Percentiles rank a stretch among this genome's conserved stretches.
Evolutionary conservation across 1,284 basidiomycete genomes (phyloP).

Genomic region (Microbotryomycetes sp.): DNA sequence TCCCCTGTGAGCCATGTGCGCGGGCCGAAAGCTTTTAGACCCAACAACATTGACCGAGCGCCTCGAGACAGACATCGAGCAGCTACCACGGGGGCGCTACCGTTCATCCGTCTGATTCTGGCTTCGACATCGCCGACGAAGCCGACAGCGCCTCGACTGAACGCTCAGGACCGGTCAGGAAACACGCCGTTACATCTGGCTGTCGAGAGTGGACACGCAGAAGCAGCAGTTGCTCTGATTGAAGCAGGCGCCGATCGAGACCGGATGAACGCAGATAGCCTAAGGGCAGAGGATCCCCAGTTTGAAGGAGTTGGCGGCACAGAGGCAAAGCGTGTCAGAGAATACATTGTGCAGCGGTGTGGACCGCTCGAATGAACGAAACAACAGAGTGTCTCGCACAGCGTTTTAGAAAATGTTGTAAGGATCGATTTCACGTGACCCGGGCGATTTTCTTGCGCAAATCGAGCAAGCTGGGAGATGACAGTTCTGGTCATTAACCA

Average conservation of each 20-base stretch:
- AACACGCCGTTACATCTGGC: slow-evolving; percentile 94
- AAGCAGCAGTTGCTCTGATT: slow-evolving; percentile 77
- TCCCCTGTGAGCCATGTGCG: slow-evolving; percentile 58
- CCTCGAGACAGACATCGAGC: slow-evolving; percentile 66
- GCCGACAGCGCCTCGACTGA: slow-evolving; percentile 69
- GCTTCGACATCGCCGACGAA: slow-evolving; percentile 54
- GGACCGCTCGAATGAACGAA: slow-evolving; percentile 18
- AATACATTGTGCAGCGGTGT: slow-evolving; percentile 46
- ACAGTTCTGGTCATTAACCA: too few relatives aligned
- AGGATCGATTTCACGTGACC: too few relatives aligned
- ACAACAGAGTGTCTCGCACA: too few relatives aligned
- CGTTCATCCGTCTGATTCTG: slow-evolving; percentile 72
- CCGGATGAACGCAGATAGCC: slow-evolving; percentile 53
- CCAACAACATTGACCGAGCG: background rate
- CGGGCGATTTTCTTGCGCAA: too few relatives aligned
- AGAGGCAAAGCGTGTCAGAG: slow-evolving; percentile 69
- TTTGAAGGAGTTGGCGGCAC: slow-evolving; percentile 75
- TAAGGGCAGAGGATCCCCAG: slow-evolving; percentile 52
- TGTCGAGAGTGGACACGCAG: slow-evolving; percentile 86
- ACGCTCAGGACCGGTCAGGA: slow-evolving; percentile 51
- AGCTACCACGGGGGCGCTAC: slow-evolving; percentile 83
- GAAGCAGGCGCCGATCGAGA: slow-evolving; percentile 86
- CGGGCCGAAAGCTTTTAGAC: slow-evolving; percentile 1
- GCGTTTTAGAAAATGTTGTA: too few relatives aligned
- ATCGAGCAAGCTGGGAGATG: too few relatives aligned